Conservation (phyloP, 768 basidiomycete genomes). For the Tylopilus subfusipes region DNA sequence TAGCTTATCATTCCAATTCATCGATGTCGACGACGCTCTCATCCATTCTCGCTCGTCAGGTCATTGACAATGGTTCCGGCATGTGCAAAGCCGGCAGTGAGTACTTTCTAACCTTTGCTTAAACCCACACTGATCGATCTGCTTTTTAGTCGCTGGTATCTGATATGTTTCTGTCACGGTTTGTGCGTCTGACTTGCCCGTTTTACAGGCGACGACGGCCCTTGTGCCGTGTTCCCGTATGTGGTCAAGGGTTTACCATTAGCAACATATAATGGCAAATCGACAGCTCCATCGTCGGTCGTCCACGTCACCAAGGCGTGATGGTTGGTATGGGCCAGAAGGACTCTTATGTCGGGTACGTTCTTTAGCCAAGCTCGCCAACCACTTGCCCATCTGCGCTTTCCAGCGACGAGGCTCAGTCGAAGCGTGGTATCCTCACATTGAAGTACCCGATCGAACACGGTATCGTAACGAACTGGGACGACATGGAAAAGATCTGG, state of each 20-base stretch:
- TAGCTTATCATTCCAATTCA: background rate
- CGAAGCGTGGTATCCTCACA: too few species aligned
- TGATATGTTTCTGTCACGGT: background rate
- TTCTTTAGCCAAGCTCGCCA: slow-evolving; percentile 1
- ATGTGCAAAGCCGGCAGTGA: too few species aligned
- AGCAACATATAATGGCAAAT: slow-evolving; percentile 10
- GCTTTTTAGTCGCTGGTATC: slow-evolving; percentile 58
- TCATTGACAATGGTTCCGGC: too few species aligned
- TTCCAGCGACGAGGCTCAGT: slow-evolving; percentile 91
- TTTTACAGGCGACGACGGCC: slow-evolving; percentile 78
- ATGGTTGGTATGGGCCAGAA: slow-evolving; percentile 97
- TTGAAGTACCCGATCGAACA: slow-evolving; percentile 92
- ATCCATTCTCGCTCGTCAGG: too few species aligned
- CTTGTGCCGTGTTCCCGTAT: slow-evolving; percentile 93
- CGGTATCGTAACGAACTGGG: too few species aligned
- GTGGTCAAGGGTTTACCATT: slow-evolving; percentile 33
- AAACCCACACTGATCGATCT: slow-evolving; percentile 22
- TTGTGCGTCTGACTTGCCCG: slow-evolving; percentile 4
- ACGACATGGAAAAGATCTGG: too few species aligned
- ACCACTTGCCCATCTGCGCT: slow-evolving; percentile 11
- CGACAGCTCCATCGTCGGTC: slow-evolving; percentile 84
- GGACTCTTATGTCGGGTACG: slow-evolving; percentile 91
- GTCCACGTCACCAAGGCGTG: slow-evolving; percentile 92
- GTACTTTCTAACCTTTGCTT: slow-evolving; percentile 34
- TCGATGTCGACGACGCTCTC: background rate